Evolutionary conservation across 2,329 filamentous ascomycete species (phyloP), one percentile per base, ranked within the genome.

Genomic region (Conoideocrella luteorostrata): DNA sequence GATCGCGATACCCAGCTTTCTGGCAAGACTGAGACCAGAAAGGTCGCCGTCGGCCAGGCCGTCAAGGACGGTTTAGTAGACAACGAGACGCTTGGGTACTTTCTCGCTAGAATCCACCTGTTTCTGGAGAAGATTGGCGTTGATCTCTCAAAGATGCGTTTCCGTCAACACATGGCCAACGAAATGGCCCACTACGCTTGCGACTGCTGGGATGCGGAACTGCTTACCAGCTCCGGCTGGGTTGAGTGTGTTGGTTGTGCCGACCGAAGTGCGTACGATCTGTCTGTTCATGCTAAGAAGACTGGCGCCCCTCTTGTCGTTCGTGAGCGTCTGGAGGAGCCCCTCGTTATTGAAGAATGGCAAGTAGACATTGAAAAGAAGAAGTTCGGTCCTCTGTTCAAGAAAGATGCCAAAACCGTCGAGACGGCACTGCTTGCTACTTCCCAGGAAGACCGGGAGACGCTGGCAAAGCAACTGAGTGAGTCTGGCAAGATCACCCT

Each of bases 231-330:
- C 49, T 90, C 90, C 58, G 93, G 93, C 63, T 98, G 93, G 93
- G 87, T 97, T 50, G 93, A 98, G 72, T 97, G 91, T 64, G 91
- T 97, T 58, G 93, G 93, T 50, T 97, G 93, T 65, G 93, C 93
- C 48, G 91, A 96, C 64, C 82, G 93, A 57, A 95, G 87, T 62
- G 93, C 93, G 17, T 98, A 95, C 65, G 93, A 98, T 67, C 66
- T 97, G 63, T 85, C 80, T 28, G 90, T 96, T 9, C 93, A 97
- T 68, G 83, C 85, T 61, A 91, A 95, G 70, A 90, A 88, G 72
- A 97, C 93, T 24, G 89, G 88, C 47, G 82, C 86, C 12, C 82
- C 89, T 33, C 76, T 98, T 18, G 74, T 93, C 39, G 93, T 97
- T 32, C 82, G 90, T 48, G 83, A 96, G 71, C 80, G 79, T 43